Percentiles rank a stretch among this genome's conserved stretches.
Evolutionary conservation across 768 basidiomycete species (phyloP).

Genomic region (Calocybe indica): DNA sequence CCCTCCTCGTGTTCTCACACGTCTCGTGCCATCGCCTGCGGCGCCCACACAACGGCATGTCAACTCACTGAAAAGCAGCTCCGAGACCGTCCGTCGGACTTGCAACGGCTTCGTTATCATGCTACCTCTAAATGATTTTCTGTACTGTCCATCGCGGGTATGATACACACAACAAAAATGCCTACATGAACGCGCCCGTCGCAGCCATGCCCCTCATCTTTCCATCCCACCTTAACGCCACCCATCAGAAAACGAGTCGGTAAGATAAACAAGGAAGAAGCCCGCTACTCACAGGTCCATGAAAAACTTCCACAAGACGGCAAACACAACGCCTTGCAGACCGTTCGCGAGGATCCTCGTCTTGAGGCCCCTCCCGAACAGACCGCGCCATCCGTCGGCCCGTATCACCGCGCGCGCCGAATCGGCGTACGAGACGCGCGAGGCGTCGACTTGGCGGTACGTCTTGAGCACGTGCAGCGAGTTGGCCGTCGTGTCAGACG

Average conservation of each 20-base stretch:
- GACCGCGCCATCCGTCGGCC: slow-evolving; percentile 67
- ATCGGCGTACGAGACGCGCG: slow-evolving; percentile 69
- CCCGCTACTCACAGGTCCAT: slow-evolving; percentile 81
- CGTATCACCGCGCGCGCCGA: slow-evolving; percentile 75
- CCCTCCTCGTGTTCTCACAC: slow-evolving; percentile 32
- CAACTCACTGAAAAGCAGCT: no score
- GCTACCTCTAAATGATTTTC: no score
- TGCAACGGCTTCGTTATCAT: background rate
- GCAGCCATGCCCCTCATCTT: no score
- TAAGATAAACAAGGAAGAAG: slow-evolving; percentile 1
- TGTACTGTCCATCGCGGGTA: no score
- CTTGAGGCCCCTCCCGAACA: slow-evolving; percentile 87
- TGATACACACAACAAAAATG: no score
- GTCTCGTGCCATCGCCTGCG: slow-evolving; percentile 24
- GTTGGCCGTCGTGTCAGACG: slow-evolving; percentile 84
- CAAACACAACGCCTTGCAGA: slow-evolving; percentile 87
- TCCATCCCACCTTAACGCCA: no score
- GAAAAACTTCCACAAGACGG: slow-evolving; percentile 87
- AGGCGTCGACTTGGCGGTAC: slow-evolving; percentile 86
- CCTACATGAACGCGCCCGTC: no score
- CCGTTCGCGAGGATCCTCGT: slow-evolving; percentile 89
- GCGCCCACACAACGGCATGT: no score
- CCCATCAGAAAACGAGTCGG: background rate
- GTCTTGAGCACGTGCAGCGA: slow-evolving; percentile 92
- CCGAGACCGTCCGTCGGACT: no score